A percentile compares a stretch with the other conserved stretches of the same genome.
These are phyloP conservation scores for Yamadazyma buinensis DNA, from an alignment of 1,139 yeast species.

Conservation along the genomic window DNA sequence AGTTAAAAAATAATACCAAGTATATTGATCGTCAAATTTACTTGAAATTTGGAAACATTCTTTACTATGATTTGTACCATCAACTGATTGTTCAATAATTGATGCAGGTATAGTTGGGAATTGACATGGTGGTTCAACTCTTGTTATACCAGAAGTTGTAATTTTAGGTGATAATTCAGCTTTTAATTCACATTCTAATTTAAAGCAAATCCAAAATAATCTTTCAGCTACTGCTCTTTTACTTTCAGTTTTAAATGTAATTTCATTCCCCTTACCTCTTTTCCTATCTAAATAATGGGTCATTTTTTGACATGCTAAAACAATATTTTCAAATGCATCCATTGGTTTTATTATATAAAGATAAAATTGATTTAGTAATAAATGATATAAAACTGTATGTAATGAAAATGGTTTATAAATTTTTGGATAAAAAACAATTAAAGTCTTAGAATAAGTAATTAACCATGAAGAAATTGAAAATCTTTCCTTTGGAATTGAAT, in stretches of 20 bases:
- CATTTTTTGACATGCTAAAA: conserved; percentile 32
- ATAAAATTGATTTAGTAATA: conserved; percentile 31
- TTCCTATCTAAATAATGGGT: conserved; percentile 25
- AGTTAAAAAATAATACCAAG: conserved; percentile 48
- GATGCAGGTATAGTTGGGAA: conserved; percentile 40
- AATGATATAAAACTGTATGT: conserved; percentile 16
- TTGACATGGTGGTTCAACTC: conserved; percentile 37
- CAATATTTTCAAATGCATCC: conserved; percentile 32
- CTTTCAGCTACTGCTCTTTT: conserved; percentile 29
- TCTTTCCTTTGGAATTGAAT: conserved; percentile 19
- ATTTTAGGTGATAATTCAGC: conserved; percentile 44
- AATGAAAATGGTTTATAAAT: conserved; percentile 19
- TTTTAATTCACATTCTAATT: conserved; percentile 44
- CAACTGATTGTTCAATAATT: conserved; percentile 15
- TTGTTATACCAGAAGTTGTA: conserved; percentile 39
- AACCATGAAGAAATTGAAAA: conserved; percentile 21
- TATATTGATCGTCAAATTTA: conserved; percentile 33
- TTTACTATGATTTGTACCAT: conserved; percentile 20
- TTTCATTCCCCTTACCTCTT: conserved; percentile 8
- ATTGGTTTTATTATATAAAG: conserved; percentile 36
- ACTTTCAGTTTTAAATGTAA: conserved; percentile 7
- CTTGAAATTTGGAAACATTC: conserved; percentile 26
- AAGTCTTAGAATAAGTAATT: conserved; percentile 21
- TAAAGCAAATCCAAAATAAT: conserved; percentile 44
- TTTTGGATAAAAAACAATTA: conserved; percentile 24